Evolutionary conservation across 768 basidiomycete genomes (phyloP).

Genomic region (Dentipellis sp.): DNA sequence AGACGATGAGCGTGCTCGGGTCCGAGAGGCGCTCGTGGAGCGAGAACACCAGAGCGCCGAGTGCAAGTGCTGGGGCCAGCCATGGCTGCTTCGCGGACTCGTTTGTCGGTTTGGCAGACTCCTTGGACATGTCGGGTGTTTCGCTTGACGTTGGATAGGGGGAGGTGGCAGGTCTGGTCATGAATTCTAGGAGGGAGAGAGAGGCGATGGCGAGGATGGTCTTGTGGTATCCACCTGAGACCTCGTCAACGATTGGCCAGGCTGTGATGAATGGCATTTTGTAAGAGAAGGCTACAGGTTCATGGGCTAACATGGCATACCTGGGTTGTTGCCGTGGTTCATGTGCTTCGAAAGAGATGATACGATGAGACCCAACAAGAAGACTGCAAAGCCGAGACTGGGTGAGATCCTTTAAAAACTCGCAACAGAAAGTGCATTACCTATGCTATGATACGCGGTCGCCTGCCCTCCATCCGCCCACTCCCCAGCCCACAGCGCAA

Average conservation of each 20-base stretch:
- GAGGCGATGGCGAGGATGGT: conserved; percentile 49
- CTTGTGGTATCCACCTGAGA: conserved; percentile 63
- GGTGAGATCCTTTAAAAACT: not conserved
- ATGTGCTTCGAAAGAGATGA: conserved; percentile 66
- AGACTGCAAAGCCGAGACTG: conserved; percentile 30
- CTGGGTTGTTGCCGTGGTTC: conserved; percentile 76
- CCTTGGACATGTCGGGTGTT: not conserved
- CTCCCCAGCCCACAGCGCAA: conserved; percentile 10
- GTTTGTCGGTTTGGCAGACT: not conserved
- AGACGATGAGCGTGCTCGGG: conserved; percentile 68
- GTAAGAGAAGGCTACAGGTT: not conserved
- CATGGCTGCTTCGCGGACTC: conserved; percentile 17
- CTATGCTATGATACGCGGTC: conserved; percentile 7
- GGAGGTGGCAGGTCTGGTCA: conserved; percentile 28
- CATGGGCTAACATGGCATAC: conserved; percentile 23
- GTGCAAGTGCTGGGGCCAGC: conserved; percentile 38
- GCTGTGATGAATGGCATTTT: conserved; percentile 30
- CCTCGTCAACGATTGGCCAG: conserved; percentile 67
- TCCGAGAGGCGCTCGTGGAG: conserved; percentile 70
- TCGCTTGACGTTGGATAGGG: conserved; percentile 7
- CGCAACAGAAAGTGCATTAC: not conserved
- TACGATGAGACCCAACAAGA: conserved; percentile 55
- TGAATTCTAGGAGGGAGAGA: conserved; percentile 48
- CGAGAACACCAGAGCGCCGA: conserved; percentile 63
- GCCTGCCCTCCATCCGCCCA: conserved; percentile 6